These are phyloP conservation scores for Neckera pumila DNA, from an alignment of 225 moss, liverwort and hornwort species.

Conservation along the genomic window DNA sequence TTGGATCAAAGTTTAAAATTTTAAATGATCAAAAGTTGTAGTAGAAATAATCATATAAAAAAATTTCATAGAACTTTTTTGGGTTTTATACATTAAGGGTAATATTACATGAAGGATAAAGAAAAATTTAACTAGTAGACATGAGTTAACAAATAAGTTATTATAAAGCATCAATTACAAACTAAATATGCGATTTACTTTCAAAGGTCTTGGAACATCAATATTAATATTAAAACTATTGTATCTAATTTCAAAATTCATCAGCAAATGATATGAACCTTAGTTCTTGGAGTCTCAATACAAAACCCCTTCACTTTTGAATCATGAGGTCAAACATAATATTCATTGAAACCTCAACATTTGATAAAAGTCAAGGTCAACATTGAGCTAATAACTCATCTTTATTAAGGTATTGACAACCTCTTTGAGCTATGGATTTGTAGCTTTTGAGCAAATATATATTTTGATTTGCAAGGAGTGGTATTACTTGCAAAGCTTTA, in stretches of 20 bases:
- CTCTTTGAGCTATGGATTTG: background rate
- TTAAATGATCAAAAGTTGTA: background rate
- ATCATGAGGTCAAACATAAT: background rate
- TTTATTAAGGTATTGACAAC: background rate
- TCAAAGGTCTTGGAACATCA: background rate
- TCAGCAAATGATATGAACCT: background rate
- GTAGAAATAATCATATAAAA: background rate
- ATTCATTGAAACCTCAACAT: no score
- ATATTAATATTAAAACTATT: background rate
- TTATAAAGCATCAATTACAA: background rate
- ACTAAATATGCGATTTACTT: background rate
- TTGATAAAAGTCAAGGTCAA: background rate
- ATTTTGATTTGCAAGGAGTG: background rate
- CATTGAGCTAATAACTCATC: rapidly evolving
- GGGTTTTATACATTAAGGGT: rapidly evolving
- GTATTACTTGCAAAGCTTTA: background rate
- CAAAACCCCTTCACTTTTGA: rapidly evolving
- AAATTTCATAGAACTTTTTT: no score
- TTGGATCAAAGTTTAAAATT: background rate
- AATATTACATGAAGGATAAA: no score
- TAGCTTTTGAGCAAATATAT: background rate
- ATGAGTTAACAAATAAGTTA: background rate
- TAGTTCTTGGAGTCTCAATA: background rate
- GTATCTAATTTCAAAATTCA: background rate
- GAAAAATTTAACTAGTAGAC: background rate